Evolutionary conservation across 2,329 filamentous ascomycete species (phyloP).

Genomic region (Pseudogymnoascus sp.): DNA sequence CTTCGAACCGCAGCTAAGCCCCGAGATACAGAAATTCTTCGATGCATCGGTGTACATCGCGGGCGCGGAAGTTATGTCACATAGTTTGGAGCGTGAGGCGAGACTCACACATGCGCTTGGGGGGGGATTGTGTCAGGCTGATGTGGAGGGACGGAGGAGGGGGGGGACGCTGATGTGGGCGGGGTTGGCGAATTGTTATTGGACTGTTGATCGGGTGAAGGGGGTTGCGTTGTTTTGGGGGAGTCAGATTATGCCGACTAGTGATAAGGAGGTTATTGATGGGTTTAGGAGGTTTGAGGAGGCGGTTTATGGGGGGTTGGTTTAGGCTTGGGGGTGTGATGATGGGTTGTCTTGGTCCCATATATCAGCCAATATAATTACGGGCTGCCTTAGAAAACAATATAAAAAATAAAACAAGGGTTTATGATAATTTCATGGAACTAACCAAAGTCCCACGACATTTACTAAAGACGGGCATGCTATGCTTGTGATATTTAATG

Average conservation of each 20-base stretch:
- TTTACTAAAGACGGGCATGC: too few species aligned
- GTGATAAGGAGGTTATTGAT: constrained; percentile 8
- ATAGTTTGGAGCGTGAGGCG: not conserved
- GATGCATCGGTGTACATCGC: not conserved
- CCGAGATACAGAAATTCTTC: not conserved
- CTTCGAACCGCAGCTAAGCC: constrained; percentile 13
- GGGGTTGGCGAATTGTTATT: constrained; percentile 11
- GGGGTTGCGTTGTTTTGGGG: constrained; percentile 11
- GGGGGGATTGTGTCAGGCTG: constrained; percentile 8
- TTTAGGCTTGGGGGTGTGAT: too few species aligned
- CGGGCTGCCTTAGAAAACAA: too few species aligned
- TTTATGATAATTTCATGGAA: too few species aligned
- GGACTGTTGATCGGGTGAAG: not conserved
- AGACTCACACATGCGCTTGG: constrained; percentile 4
- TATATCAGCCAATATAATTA: too few species aligned
- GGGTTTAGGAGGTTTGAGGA: constrained; percentile 12
- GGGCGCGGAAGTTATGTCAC: not conserved
- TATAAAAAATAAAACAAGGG: too few species aligned
- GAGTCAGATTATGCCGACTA: constrained; percentile 10
- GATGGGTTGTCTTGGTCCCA: too few species aligned
- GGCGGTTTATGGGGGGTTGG: constrained; percentile 5
- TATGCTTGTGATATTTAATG: too few species aligned
- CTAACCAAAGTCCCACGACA: too few species aligned
- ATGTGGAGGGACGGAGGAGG: constrained; percentile 4
- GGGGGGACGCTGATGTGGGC: constrained; percentile 11